Evolutionary conservation across 2,329 filamentous ascomycete genomes (phyloP), one percentile per base, ranked within the genome.

Genomic region (Exophiala sideris): DNA sequence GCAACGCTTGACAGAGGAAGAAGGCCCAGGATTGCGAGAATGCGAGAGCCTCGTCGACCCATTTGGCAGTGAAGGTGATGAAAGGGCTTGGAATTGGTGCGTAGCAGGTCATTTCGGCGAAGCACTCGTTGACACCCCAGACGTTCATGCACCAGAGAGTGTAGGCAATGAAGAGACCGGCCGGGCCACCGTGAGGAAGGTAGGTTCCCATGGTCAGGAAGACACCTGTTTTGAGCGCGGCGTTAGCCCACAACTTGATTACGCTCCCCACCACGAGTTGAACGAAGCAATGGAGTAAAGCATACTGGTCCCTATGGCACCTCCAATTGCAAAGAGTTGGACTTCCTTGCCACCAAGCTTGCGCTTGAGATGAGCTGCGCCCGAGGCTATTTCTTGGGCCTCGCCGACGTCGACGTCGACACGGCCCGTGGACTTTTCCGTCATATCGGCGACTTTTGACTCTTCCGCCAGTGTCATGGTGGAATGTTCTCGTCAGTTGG

Each of bases 11-110:
- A 52, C 74, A 71, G 48, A 78, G 67, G 33, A 76, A 60, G 62
- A 76, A 77, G 1, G 73, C 71, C 73, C 75, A 78, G 2, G 75
- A 75, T 2, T 77, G 65, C 6, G 75, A 71, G 58, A 78, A 76
- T 0, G 69, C 74, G 8, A 71, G 70, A 0, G 75, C 66, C 1
- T 67, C 68, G 52, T 73, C 69, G 46, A 77, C 66, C 56, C 77
- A 78, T 36, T 74, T 77, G 32, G 64, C 70, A 4, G 71, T 71
- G 73, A 73, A 77, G 61, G 76, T 74, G n/a, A 74, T 70, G 51
- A 76, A 78, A 9, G 73, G 72, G 4, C 70, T 73, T 0, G 75
- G 73, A 0, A 77, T 62, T 3, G 75, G 74, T 52, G 77, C 77
- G 66, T 76, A 66, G 55, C 74, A 67, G 1, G 73, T 74, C 70